Evolutionary conservation across 1,139 yeast genomes (phyloP), one percentile per base, ranked within the genome.

Genomic region (Hansenula sp.): DNA sequence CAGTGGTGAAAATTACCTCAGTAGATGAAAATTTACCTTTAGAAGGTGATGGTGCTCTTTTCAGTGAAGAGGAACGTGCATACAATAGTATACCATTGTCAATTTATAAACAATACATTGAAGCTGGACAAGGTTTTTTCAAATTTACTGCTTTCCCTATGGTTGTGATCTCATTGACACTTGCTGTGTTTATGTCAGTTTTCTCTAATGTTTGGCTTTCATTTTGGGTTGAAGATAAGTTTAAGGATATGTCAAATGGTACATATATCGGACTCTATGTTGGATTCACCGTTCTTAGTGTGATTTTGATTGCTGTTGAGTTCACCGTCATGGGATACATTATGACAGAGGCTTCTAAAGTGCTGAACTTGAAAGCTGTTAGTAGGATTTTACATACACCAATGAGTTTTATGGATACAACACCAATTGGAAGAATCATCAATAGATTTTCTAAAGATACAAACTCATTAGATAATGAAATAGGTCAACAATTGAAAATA

Each of bases 141-240:
- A 66, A 60, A 17, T 55, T 58, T 27, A 46, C 64, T 4, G 55
- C 72, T 9, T 47, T 77, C 8, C 74, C 77, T 6, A 19, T 69
- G 1, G 62, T 71, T 35, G 18, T 73, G 1, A 29, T 73, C 2
- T 48, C 66, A 17, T 63, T 73, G 28, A 48, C 59, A 5, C 54
- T 65, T 7, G 61, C 72, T 1, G 74, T 87, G 0, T 85, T 84
- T 53, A 69, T 73, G 47, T 73, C 68, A 41, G 60, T 83, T 29
- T 82, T 84, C 56, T 71, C 85, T 27, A 82, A 82, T 50, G 79
- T 81, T 16, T 89, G 96, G 95, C 68, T 89, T 46, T 82, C 96
- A 1, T 89, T 77, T 60, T 89, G 97, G 97, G 72, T 84, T 4
- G 74, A 71, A 18, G 40, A 68, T 39, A 79, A 75, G 57, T 87